These are phyloP conservation scores for Galeopsis tetrahit DNA, from an alignment of 257 asterid genomes.

Conservation along the genomic window DNA sequence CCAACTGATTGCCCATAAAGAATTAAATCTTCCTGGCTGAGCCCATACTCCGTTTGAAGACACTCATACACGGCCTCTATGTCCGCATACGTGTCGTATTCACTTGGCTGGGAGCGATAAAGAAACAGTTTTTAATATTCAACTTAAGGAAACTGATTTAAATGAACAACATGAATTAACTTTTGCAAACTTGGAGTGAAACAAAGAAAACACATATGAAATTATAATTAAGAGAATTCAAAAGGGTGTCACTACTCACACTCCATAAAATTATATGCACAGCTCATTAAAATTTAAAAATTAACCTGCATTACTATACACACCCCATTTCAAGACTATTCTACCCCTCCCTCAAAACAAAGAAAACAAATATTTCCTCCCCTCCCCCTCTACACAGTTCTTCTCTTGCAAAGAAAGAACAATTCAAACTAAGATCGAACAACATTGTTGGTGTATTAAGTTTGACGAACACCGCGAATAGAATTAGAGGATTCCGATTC, in stretches of 20 bases:
- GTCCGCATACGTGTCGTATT: constrained; percentile 91
- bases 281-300: too few relatives aligned
- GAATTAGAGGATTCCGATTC: too few relatives aligned
- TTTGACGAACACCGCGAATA: neutral
- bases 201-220: neutral
- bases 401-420: neutral
- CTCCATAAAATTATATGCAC: too few relatives aligned
- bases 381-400: neutral
- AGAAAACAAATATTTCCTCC: too few relatives aligned
- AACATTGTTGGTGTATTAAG: neutral
- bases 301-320: too few relatives aligned
- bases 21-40: constrained; percentile 89
- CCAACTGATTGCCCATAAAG: constrained; percentile 98
- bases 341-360: too few relatives aligned
- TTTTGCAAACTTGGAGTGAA: neutral
- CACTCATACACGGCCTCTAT: constrained; percentile 95
- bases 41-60: constrained; percentile 90
- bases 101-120: constrained; percentile 74
- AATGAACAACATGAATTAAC: neutral
- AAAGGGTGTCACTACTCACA: too few relatives aligned
- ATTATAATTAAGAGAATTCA: constrained; percentile 18
- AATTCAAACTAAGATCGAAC: neutral
- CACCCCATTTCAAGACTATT: too few relatives aligned
- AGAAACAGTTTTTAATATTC: constrained; percentile 7
- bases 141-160: neutral